Evolutionary conservation across 2,329 filamentous ascomycete genomes (phyloP), one percentile per base, ranked within the genome.

Genomic region (Apiospora sp.): DNA sequence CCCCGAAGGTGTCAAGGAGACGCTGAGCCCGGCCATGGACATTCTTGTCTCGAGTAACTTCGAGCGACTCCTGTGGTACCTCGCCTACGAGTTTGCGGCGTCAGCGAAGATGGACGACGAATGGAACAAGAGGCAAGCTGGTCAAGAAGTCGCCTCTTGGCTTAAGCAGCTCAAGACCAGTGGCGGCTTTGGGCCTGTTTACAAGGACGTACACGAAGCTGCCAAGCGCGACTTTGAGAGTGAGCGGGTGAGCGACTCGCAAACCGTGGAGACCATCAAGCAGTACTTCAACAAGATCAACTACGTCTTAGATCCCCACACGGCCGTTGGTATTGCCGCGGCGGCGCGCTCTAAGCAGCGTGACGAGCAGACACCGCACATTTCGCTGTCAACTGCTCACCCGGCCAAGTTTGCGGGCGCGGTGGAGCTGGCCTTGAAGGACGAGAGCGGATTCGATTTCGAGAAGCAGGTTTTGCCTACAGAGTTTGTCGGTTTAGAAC

Each of bases 31-130:
- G 0, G 96, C 96, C 67, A 98, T 99, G 96, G 96, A 99, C 82
- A 98, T 98, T 76, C 87, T 98, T 4, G 95, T 98, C 16, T 96
- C 93, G 34, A 96, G 93, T 82, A 99, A 99, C 86, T 98, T 99
- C 81, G 96, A 99, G 87, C 91, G 96, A 44, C 87, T 99, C 6
- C 88, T 99, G 14, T 98, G 96, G 96, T 98, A 94, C 87, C 87
- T 98, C 41, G 92, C 94, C 1, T 94, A 94, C 84, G 89, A 93
- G 77, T 92, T 91, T 74, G 91, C 90, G 24, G 80, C 85, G 8
- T 85, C 82, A 16, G 86, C 87, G 4, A 89, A 89, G 69, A 89
- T 91, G 87, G 89, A 92, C 77, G 88, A 91, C 71, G 85, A 88
- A 75, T 92, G 88, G 86, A 92, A 89, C 82, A 90, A 90, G 84